phyloP scores from a whole-genome alignment of 2,329 filamentous ascomycete genomes.

The Chaetomiaceae sp. region DNA sequence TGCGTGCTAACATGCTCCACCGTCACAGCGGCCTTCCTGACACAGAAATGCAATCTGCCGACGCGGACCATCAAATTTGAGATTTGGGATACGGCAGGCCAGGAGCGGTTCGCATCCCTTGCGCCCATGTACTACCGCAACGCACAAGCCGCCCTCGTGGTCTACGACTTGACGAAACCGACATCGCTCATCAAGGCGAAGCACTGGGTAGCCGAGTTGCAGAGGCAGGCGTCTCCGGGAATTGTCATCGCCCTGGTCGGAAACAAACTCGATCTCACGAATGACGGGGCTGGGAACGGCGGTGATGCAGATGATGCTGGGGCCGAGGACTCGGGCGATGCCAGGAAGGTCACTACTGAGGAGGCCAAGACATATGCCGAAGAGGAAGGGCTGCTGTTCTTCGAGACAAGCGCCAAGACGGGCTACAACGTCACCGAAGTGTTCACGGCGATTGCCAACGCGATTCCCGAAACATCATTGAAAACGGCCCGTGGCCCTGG shows the following conservation, averaged over 20 bases:
- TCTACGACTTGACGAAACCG: slow-evolving; percentile 97
- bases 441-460: slow-evolving; percentile 96
- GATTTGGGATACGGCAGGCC: slow-evolving; percentile 98
- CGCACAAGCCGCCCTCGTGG: slow-evolving; percentile 92
- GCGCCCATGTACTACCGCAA: slow-evolving; percentile 99
- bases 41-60: slow-evolving; percentile 96
- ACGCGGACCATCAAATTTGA: slow-evolving; percentile 89
- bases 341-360: slow-evolving; percentile 82
- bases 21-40: slow-evolving; percentile 81
- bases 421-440: slow-evolving; percentile 92
- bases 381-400: slow-evolving; percentile 90
- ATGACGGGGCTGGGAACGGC: slow-evolving; percentile 46
- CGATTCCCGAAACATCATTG: slow-evolving; percentile 92
- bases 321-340: slow-evolving; percentile 63
- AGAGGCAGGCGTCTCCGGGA: slow-evolving; percentile 90
- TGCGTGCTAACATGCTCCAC: slow-evolving; percentile 3
- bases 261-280: slow-evolving; percentile 91
- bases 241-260: slow-evolving; percentile 97
- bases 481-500: slow-evolving; percentile 79
- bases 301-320: slow-evolving; percentile 47
- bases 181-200: slow-evolving; percentile 94
- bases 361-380: slow-evolving; percentile 92
- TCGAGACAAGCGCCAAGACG: slow-evolving; percentile 97
- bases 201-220: slow-evolving; percentile 97
- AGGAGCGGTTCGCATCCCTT: slow-evolving; percentile 93